A percentile compares a stretch with the other conserved stretches of the same genome.
Evolutionary conservation across 2,329 filamentous ascomycete genomes (phyloP).

Genomic region (Fusarium pilosicola): DNA sequence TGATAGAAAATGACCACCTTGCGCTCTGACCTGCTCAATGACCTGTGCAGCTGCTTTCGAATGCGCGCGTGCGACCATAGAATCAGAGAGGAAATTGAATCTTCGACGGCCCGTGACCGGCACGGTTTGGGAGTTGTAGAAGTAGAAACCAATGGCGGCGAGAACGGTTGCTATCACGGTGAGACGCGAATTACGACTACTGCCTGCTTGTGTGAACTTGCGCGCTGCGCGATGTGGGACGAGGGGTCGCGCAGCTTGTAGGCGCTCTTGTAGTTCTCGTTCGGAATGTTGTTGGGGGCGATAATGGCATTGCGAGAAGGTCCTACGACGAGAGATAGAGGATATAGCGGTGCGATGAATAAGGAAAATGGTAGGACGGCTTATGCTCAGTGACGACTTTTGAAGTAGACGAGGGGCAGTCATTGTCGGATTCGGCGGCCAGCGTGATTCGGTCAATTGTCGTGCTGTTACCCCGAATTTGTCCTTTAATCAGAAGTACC

Average conservation of each 20-base stretch:
- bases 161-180: conserved; percentile 54
- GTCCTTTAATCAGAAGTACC: not conserved
- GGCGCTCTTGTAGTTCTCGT: conserved; percentile 37
- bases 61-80: conserved; percentile 61
- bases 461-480: not conserved
- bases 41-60: conserved; percentile 50
- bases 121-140: conserved; percentile 75
- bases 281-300: conserved; percentile 35
- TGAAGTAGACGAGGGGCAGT: conserved; percentile 35
- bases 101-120: conserved; percentile 76
- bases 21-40: conserved; percentile 62
- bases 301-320: conserved; percentile 38
- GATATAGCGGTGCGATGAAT: conserved; percentile 1
- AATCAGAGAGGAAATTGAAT: conserved; percentile 73
- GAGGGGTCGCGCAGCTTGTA: conserved; percentile 46
- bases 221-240: conserved; percentile 42
- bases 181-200: conserved; percentile 46
- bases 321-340: conserved; percentile 20
- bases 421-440: conserved; percentile 22
- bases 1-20: conserved; percentile 65
- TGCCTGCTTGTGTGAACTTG: conserved; percentile 43
- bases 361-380: conserved; percentile 5
- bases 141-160: conserved; percentile 68
- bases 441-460: not conserved
- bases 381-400: not conserved